Evolutionary conservation across 2,329 filamentous ascomycete species (phyloP).

Genomic region (Lecanicillium sp.): DNA sequence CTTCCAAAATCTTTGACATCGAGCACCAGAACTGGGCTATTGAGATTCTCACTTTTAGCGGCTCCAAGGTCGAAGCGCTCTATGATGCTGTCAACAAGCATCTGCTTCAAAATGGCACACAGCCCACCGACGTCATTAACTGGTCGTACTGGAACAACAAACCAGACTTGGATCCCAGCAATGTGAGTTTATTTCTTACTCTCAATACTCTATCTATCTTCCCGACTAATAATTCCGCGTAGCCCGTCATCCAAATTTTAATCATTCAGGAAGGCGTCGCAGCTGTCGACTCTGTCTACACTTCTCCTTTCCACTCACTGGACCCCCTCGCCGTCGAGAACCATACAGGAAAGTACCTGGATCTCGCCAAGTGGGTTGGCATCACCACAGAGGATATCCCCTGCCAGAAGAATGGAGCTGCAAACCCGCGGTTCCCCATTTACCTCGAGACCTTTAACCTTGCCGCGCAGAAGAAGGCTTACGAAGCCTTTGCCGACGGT

Average conservation of each 20-base stretch:
- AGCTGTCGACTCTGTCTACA: constrained; percentile 32
- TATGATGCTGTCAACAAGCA: constrained; percentile 41
- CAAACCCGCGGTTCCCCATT: constrained; percentile 38
- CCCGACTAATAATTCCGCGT: neutral
- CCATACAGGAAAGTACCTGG: constrained; percentile 34
- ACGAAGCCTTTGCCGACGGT: constrained; percentile 26
- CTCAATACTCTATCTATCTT: neutral
- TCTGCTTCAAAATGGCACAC: constrained; percentile 35
- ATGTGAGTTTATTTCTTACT: constrained; percentile 23
- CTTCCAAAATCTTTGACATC: constrained; percentile 43
- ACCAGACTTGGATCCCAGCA: constrained; percentile 33
- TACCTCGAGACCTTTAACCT: constrained; percentile 34
- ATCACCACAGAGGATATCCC: constrained; percentile 30
- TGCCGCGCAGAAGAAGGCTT: constrained; percentile 23
- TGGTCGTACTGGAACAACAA: constrained; percentile 44
- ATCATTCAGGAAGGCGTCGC: constrained; percentile 38
- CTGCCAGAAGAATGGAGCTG: constrained; percentile 35
- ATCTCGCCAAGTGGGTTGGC: constrained; percentile 37
- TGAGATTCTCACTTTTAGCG: constrained; percentile 37
- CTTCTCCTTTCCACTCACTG: constrained; percentile 37
- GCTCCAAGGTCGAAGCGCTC: constrained; percentile 42
- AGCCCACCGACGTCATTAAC: constrained; percentile 40
- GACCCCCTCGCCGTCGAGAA: constrained; percentile 29
- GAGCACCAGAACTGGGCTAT: constrained; percentile 34
- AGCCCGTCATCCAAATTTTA: constrained; percentile 35